Percentiles rank a stretch among this genome's conserved stretches.
These are phyloP conservation scores for Ceratobasidium sp. DNA, from an alignment of 1,284 basidiomycete genomes.

Conservation along the genomic window DNA sequence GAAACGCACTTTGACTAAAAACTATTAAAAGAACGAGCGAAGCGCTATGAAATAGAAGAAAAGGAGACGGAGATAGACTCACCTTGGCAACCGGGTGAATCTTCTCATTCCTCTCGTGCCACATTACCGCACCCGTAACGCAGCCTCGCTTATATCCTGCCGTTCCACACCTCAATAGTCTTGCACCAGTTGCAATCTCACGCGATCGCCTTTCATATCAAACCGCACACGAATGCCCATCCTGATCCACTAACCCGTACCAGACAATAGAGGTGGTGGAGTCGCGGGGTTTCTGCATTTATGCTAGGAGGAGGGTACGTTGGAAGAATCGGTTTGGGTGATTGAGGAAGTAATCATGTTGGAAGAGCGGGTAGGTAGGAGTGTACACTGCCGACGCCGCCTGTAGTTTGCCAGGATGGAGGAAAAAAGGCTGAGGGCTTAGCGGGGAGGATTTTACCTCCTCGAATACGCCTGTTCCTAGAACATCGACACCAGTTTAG, in stretches of 20 bases:
- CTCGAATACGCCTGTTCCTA: no score
- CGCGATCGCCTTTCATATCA: conserved; percentile 15
- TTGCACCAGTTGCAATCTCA: background rate
- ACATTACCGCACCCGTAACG: conserved; percentile 16
- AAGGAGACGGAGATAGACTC: background rate
- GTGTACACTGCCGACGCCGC: conserved; percentile 12
- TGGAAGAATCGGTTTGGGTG: no score
- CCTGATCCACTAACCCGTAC: no score
- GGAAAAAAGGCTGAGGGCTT: no score
- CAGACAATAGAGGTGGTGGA: no score
- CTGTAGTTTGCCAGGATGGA: no score
- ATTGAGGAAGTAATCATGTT: no score
- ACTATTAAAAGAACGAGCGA: no score
- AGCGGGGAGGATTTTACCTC: no score
- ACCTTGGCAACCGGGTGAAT: conserved; percentile 2
- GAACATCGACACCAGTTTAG: background rate
- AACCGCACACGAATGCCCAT: conserved; percentile 10
- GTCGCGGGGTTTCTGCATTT: no score
- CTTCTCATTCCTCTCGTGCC: conserved; percentile 11
- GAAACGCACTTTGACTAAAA: no score
- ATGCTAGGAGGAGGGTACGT: no score
- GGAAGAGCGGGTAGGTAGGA: background rate
- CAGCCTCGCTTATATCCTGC: conserved; percentile 14
- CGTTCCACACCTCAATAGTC: background rate
- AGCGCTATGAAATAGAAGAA: background rate